These are phyloP conservation scores for Grigorovia yakushimaensis DNA, from an alignment of 805 yeast species.

Conservation along the genomic window DNA sequence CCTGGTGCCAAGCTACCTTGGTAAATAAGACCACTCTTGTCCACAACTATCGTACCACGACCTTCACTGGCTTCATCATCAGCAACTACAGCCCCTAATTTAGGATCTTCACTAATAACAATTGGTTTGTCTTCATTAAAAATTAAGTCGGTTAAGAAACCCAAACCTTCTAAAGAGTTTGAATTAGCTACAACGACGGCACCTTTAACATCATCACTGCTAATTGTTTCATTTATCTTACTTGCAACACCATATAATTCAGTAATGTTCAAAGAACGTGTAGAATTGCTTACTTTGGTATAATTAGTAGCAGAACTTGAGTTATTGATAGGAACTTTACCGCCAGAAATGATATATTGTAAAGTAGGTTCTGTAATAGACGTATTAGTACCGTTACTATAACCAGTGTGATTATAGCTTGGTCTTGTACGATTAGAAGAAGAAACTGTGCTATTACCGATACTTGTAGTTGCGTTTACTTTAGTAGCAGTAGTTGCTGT, in stretches of 20 bases:
- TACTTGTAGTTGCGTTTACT: neutral
- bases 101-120: constrained; percentile 16
- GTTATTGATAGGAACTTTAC: constrained; percentile 11
- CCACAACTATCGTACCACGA: constrained; percentile 21
- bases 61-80: constrained; percentile 9
- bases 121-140: constrained; percentile 17
- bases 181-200: constrained; percentile 16
- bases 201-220: constrained; percentile 9
- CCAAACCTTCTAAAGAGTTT: constrained; percentile 19
- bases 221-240: constrained; percentile 9
- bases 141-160: constrained; percentile 20
- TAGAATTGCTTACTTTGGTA: constrained; percentile 13
- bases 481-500: neutral
- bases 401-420: neutral
- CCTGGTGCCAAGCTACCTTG: constrained; percentile 19
- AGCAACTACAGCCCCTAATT: constrained; percentile 17
- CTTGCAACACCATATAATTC: constrained; percentile 15
- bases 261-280: constrained; percentile 16
- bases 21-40: constrained; percentile 13
- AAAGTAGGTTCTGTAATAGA: constrained; percentile 5
- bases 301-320: constrained; percentile 3
- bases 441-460: neutral
- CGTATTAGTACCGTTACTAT: neutral
- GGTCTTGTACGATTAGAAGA: neutral
- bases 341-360: constrained; percentile 18